Evolutionary conservation across 2,329 filamentous ascomycete genomes (phyloP).

Genomic region (Boeremia lycopersici): DNA sequence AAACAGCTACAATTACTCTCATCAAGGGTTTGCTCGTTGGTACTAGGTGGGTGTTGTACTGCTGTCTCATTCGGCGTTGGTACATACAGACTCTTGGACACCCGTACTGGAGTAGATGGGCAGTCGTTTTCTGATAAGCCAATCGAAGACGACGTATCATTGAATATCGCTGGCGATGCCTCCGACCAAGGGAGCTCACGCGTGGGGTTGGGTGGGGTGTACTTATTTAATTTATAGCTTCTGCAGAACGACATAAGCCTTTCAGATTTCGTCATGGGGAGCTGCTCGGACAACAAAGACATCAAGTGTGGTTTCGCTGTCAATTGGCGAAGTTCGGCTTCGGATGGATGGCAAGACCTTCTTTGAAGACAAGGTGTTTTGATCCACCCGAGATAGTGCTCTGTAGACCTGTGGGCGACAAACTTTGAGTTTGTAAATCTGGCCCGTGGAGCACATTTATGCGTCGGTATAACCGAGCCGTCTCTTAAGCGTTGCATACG

Average conservation of each 20-base stretch:
- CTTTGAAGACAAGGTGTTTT: neutral
- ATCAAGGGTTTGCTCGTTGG: too few relatives aligned
- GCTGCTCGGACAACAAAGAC: neutral
- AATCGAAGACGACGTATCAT: neutral
- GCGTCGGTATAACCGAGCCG: neutral
- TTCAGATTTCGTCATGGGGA: neutral
- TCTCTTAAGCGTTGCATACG: neutral
- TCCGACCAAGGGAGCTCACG: neutral
- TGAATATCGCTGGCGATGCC: neutral
- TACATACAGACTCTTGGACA: neutral
- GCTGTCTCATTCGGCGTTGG: neutral
- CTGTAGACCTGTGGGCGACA: neutral
- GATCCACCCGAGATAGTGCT: neutral
- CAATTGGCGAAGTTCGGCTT: neutral
- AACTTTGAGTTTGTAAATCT: constrained; percentile 3
- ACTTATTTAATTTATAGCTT: constrained; percentile 1
- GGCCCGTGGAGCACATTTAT: neutral
- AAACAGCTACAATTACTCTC: too few relatives aligned
- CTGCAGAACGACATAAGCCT: neutral
- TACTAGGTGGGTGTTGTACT: too few relatives aligned
- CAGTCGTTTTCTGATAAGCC: neutral
- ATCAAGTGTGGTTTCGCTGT: neutral
- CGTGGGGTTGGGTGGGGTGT: neutral
- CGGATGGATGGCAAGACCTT: neutral
- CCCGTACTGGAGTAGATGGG: neutral